Percentiles rank a stretch among this genome's conserved stretches.
Conservation (phyloP, 2,329 filamentous ascomycete genomes). For the Fusarium beomiforme region DNA sequence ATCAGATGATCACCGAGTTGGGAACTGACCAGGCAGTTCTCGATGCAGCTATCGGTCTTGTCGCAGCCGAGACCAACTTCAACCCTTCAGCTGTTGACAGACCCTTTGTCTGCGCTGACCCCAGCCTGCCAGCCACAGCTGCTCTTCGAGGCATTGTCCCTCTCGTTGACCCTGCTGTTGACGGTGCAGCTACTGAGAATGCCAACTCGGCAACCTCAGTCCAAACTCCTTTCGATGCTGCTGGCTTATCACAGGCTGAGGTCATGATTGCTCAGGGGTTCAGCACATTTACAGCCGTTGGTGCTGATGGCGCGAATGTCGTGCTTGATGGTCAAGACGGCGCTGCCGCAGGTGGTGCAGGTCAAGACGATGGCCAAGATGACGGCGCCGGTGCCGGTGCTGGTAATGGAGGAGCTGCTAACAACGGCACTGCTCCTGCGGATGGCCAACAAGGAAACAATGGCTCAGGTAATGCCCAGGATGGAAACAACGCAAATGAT, state of each 20-base stretch:
- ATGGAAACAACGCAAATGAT: not conserved
- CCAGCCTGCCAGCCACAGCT: conserved; percentile 67
- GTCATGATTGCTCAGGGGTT: conserved; percentile 71
- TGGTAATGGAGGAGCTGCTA: conserved; percentile 8
- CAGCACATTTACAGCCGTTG: conserved; percentile 64
- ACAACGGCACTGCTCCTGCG: conserved; percentile 8
- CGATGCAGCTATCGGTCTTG: conserved; percentile 69
- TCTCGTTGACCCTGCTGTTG: conserved; percentile 72
- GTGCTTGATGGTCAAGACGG: conserved; percentile 50
- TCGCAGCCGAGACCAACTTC: conserved; percentile 78
- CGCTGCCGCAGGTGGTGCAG: conserved; percentile 38
- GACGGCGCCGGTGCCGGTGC: conserved; percentile 7
- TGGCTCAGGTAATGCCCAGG: not conserved
- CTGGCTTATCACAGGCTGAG: conserved; percentile 72
- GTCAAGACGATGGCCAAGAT: conserved; percentile 57
- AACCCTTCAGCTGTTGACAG: conserved; percentile 71
- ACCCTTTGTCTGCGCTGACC: conserved; percentile 71
- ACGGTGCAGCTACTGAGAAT: conserved; percentile 66
- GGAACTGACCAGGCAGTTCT: conserved; percentile 69
- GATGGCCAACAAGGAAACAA: not conserved
- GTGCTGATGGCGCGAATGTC: conserved; percentile 45
- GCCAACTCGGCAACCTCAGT: conserved; percentile 65
- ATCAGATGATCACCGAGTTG: conserved; percentile 70
- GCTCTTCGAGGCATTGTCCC: conserved; percentile 74
- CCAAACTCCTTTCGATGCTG: conserved; percentile 64